These are phyloP conservation scores for Ophiostoma piceae DNA, from an alignment of 2,329 filamentous ascomycete genomes.

Conservation along the genomic window DNA sequence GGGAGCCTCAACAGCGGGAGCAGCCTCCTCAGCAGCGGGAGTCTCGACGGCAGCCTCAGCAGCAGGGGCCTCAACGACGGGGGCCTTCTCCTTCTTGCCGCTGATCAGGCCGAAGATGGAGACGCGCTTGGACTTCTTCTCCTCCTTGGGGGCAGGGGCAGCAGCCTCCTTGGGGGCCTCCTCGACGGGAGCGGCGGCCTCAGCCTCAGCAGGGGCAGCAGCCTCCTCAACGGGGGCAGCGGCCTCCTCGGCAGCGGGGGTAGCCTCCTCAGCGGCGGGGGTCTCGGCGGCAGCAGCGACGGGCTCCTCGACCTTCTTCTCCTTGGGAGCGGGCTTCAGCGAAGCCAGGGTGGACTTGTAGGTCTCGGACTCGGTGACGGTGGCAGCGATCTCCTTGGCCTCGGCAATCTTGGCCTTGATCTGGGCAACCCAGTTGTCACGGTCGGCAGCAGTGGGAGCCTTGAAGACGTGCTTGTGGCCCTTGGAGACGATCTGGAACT, in stretches of 20 bases:
- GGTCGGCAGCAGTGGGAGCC: slow-evolving; percentile 66
- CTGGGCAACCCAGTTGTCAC: slow-evolving; percentile 86
- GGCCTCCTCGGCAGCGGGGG: slow-evolving; percentile 32
- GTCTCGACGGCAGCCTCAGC: slow-evolving; percentile 30
- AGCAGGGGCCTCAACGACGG: slow-evolving; percentile 38
- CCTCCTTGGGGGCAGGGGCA: slow-evolving; percentile 29
- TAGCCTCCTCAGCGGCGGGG: slow-evolving; percentile 32
- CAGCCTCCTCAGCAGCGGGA: slow-evolving; percentile 35
- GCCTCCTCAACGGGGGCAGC: slow-evolving; percentile 25
- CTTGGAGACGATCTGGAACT: slow-evolving; percentile 80
- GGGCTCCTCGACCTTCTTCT: slow-evolving; percentile 41
- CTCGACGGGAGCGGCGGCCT: slow-evolving; percentile 29
- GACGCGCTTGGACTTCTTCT: slow-evolving; percentile 58
- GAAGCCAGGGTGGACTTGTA: slow-evolving; percentile 85
- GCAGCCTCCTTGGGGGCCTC: slow-evolving; percentile 35
- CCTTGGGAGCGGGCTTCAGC: slow-evolving; percentile 50
- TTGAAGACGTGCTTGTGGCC: slow-evolving; percentile 94
- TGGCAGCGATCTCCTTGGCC: slow-evolving; percentile 73
- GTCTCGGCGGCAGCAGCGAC: slow-evolving; percentile 27
- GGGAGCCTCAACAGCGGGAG: slow-evolving; percentile 31
- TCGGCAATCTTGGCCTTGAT: slow-evolving; percentile 77
- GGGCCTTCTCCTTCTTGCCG: slow-evolving; percentile 47
- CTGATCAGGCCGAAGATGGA: slow-evolving; percentile 58
- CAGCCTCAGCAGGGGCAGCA: slow-evolving; percentile 30
- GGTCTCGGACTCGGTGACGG: slow-evolving; percentile 69